These are phyloP conservation scores for Alternaria incomplexa DNA, from an alignment of 2,329 filamentous ascomycete genomes.

Conservation along the genomic window DNA sequence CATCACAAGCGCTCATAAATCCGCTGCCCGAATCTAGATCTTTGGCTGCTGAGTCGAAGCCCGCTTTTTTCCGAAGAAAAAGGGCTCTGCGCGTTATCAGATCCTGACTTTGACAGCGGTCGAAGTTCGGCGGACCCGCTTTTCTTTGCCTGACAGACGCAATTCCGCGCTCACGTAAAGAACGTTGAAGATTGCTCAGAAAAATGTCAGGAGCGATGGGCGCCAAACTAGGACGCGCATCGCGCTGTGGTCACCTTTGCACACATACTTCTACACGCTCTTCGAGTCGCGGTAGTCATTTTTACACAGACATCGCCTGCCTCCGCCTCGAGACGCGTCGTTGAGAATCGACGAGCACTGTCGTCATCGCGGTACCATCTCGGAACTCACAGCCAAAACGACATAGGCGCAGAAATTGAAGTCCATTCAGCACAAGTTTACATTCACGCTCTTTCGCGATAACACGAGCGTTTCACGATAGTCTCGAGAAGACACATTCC, in stretches of 20 bases:
- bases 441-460: too few relatives aligned
- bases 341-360: neutral
- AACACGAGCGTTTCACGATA: accelerated
- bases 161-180: constrained; percentile 21
- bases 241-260: neutral
- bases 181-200: neutral
- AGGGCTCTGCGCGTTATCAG: neutral
- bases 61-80: neutral
- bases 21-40: neutral
- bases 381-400: neutral
- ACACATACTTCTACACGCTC: neutral
- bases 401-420: neutral
- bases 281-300: neutral
- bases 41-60: neutral
- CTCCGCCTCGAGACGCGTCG: neutral
- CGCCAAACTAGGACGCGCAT: neutral
- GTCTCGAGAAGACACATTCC: neutral
- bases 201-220: neutral
- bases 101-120: neutral
- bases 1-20: neutral
- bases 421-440: neutral
- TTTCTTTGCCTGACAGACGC: neutral
- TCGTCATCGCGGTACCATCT: neutral
- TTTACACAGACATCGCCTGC: neutral
- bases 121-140: constrained; percentile 9